Conservation (phyloP, 164 flowering plant genomes). For the Chimonanthus salicifolius region DNA sequence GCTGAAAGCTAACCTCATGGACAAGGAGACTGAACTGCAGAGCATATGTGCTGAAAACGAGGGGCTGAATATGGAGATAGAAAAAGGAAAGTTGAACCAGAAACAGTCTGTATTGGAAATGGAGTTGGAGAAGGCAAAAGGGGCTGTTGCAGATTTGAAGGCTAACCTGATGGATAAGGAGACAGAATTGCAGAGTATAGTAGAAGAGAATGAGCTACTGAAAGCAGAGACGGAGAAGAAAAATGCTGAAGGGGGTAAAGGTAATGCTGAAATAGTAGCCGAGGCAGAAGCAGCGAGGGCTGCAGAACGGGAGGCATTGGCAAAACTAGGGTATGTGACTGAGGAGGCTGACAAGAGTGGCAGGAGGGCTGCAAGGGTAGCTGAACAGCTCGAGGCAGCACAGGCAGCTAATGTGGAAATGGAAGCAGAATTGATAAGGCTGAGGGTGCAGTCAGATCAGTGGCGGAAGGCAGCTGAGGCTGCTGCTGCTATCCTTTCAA, state of each 20-base stretch:
- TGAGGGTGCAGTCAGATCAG: slow-evolving; percentile 88
- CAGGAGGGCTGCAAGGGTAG: slow-evolving; percentile 38
- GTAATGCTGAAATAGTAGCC: slow-evolving; percentile 18
- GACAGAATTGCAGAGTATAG: slow-evolving; percentile 50
- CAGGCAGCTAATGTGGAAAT: slow-evolving; percentile 61
- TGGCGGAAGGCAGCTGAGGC: slow-evolving; percentile 99
- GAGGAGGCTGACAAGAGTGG: slow-evolving; percentile 68
- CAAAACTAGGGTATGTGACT: slow-evolving; percentile 45
- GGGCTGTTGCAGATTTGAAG: slow-evolving; percentile 38
- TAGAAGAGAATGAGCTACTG: slow-evolving; percentile 65
- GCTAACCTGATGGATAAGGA: slow-evolving; percentile 66
- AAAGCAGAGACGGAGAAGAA: slow-evolving; percentile 38
- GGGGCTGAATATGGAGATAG: slow-evolving; percentile 34
- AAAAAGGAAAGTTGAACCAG: slow-evolving; percentile 21
- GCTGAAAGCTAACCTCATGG: slow-evolving; percentile 65
- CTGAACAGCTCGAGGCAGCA: slow-evolving; percentile 79
- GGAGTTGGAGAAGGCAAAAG: slow-evolving; percentile 33
- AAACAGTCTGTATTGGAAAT: slow-evolving; percentile 33
- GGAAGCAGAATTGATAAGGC: slow-evolving; percentile 79
- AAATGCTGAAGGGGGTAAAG: slow-evolving; percentile 27
- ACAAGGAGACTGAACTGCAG: slow-evolving; percentile 76
- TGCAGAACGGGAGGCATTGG: slow-evolving; percentile 54
- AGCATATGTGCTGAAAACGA: slow-evolving; percentile 71
- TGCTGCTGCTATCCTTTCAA: slow-evolving; percentile 78
- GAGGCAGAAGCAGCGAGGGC: slow-evolving; percentile 44